Evolutionary conservation across 2,329 filamentous ascomycete species (phyloP), one percentile per base, ranked within the genome.

Genomic region (Penicillium glabrum): DNA sequence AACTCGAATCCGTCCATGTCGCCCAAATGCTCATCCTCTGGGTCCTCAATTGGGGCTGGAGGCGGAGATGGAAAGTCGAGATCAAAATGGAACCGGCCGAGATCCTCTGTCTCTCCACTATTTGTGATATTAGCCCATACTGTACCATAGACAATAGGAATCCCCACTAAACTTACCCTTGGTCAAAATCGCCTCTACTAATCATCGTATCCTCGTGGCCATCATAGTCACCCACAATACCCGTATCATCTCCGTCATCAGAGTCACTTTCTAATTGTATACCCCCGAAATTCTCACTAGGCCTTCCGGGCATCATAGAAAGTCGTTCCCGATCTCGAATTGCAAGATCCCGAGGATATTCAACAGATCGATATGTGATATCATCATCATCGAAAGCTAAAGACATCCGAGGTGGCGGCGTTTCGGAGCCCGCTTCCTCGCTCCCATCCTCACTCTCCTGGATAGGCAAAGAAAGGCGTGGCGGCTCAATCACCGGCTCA

Each of bases 251-350:
- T 14, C 64, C 72, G 21, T 56, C 66, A 29, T 77, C 74, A 14
- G 61, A 77, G 1, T 72, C 77, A 13, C 77, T 76, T 51, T 80
- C 79, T 9, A 80, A 58, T 53, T 77, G 73, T 19, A 76, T 79
- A 46, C 81, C 80, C 1, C 72, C 79, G 61, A 83, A 83, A 54
- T 78, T 73, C 56, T 83, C 82, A 62, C 80, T 83, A 47, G 82
- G 67, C 21, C 77, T 69, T 23, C 72, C 75, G 51, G 75, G 73
- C 57, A 77, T 75, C 57, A 76, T 75, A 13, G 75, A 77, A 16
- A 79, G 51, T 27, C 73, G 70, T 37, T 69, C 67, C 23, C 65
- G 69, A 33, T 77, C 74, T 35, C 72, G 68, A 39, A 75, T 72
- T 46, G 68, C 72, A 2, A 72, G 67, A 16, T 75, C 77, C 59